Evolutionary conservation across 345 rosid species (phyloP).

Genomic region (Rhodamnia rubescens): DNA sequence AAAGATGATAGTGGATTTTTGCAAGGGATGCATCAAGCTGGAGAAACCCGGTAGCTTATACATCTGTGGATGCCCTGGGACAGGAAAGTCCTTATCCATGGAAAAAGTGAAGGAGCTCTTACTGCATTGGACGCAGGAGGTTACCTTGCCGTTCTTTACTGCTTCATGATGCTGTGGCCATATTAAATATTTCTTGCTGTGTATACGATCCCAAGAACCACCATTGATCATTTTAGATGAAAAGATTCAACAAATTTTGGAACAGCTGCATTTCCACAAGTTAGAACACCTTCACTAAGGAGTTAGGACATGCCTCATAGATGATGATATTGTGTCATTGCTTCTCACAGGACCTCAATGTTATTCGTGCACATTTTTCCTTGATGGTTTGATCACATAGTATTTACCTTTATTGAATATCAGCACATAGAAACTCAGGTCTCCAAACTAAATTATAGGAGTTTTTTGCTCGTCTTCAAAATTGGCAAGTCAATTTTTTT

Average conservation of each 20-base stretch:
- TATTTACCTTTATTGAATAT: background rate
- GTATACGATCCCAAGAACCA: background rate
- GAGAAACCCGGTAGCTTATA: conserved; percentile 75
- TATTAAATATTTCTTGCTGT: background rate
- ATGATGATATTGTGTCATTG: background rate
- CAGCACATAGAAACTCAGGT: background rate
- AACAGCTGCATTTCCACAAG: background rate
- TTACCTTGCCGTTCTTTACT: background rate
- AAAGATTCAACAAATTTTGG: background rate
- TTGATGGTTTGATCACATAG: no score
- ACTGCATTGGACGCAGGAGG: conserved; percentile 60
- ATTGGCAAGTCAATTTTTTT: background rate
- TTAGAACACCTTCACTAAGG: background rate
- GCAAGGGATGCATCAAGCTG: conserved; percentile 39
- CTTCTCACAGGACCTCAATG: background rate
- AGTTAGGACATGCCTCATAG: background rate
- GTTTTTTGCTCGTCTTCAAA: background rate
- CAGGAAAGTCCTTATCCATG: conserved; percentile 80
- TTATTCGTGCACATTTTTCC: background rate
- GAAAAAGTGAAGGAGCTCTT: conserved; percentile 46
- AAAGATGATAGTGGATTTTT: conserved; percentile 49
- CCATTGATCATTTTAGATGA: background rate
- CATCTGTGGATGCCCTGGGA: conserved; percentile 78
- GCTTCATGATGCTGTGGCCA: background rate
- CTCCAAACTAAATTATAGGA: background rate